Evolutionary conservation across 805 yeast species (phyloP), one percentile per base, ranked within the genome.

Genomic region (Myxozyma sirexii): DNA sequence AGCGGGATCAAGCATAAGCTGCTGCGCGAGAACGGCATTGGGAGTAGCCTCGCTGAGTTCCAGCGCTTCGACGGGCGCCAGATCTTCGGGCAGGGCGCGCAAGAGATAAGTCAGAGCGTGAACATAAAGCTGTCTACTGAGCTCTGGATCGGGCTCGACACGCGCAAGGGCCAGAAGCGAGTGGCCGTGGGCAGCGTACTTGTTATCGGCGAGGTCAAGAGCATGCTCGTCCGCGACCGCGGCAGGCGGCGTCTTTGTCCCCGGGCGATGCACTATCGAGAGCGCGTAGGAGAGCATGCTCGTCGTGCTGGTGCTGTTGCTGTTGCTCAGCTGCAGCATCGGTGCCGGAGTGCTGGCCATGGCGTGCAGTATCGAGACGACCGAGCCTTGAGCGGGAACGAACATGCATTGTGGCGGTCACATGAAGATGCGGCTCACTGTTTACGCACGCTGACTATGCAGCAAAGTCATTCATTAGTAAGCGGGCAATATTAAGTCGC

Each of bases 101-200:
- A 61, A 47, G 2, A 61, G 51, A 39, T 54, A 54, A 3, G 53
- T 55, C 23, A 61, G 21, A 3, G 60, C 57, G 29, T 55, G 56
- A 13, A 61, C 45, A 17, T 54, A 58, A 4, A 61, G 53, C 49
- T 58, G 62, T n/a, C 63, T 23, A 24, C 60, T 46, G 8, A 58
- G 38, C 1, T 33, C 59, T 6, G 42, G 27, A 19, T 52, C 53
- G 7, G 35, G 43, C 23, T 48, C 53, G 15, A 21, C 42, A 19
- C 17, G 31, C 12, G 53, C 43, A 15, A 48, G 43, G 13, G 42
- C 10, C 8, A 48, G 43, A 24, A 48, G 42, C 12, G 15, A 24
- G 43, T 35, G 53, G 33, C 53, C 53, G 19, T 35, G 31, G 7
- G 17, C 12, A 13, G 53, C 53, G 43, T 48, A 48, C 7, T 35